Conservation (phyloP, 805 yeast genomes). For the Candida manassasensis region DNA sequence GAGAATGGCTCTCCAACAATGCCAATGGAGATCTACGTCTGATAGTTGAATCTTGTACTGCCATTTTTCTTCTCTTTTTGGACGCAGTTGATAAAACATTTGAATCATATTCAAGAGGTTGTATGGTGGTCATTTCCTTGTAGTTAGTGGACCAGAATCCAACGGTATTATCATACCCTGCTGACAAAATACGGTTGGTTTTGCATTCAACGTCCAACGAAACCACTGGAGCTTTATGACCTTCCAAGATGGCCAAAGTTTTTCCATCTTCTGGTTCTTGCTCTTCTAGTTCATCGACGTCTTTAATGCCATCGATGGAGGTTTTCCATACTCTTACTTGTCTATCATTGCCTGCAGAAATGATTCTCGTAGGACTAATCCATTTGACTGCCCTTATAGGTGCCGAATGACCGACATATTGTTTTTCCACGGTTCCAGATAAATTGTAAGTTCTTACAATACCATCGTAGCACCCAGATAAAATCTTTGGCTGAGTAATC, state of each 20-base stretch:
- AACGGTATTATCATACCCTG: slow-evolving; percentile 72
- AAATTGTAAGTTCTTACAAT: slow-evolving; percentile 83
- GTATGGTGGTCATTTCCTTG: slow-evolving; percentile 71
- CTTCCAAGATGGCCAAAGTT: slow-evolving; percentile 81
- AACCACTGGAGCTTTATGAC: slow-evolving; percentile 86
- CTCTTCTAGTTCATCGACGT: slow-evolving; percentile 29
- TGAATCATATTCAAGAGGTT: slow-evolving; percentile 39
- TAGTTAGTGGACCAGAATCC: slow-evolving; percentile 87
- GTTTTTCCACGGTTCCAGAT: slow-evolving; percentile 75
- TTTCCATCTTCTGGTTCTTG: slow-evolving; percentile 56
- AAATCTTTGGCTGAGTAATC: slow-evolving; percentile 48
- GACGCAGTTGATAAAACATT: slow-evolving; percentile 67
- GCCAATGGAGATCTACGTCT: slow-evolving; percentile 81
- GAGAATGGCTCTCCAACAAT: slow-evolving; percentile 72
- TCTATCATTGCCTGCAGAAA: slow-evolving; percentile 86
- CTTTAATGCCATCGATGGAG: slow-evolving; percentile 43
- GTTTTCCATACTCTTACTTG: slow-evolving; percentile 86
- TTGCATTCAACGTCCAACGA: slow-evolving; percentile 55
- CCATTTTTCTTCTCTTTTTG: slow-evolving; percentile 82
- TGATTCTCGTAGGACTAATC: slow-evolving; percentile 68
- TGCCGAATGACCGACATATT: slow-evolving; percentile 83
- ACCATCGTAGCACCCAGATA: slow-evolving; percentile 93
- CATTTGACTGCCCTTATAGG: slow-evolving; percentile 81
- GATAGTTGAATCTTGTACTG: slow-evolving; percentile 67
- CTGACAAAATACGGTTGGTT: slow-evolving; percentile 69